phyloP scores from a whole-genome alignment of 208 protist species.

The Porcisia hertigi region DNA sequence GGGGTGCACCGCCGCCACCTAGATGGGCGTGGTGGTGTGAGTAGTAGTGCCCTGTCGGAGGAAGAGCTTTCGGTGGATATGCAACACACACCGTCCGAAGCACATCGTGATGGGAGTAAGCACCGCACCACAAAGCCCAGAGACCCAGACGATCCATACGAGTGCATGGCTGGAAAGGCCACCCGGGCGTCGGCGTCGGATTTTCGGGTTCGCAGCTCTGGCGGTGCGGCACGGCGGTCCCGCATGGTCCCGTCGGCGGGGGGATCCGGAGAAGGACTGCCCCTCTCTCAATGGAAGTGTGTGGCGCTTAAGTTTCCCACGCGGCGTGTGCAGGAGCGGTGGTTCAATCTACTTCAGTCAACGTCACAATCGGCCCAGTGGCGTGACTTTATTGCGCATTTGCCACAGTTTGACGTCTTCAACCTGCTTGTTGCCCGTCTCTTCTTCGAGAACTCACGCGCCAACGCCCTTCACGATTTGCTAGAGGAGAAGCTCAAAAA shows the following conservation, averaged over 20 bases:
- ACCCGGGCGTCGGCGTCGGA: background rate
- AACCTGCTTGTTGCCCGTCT: slow-evolving; percentile 79
- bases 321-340: slow-evolving; percentile 78
- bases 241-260: background rate
- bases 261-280: slow-evolving; percentile 4
- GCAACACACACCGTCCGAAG: background rate
- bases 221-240: background rate
- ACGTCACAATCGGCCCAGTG: slow-evolving; percentile 69
- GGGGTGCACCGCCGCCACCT: slow-evolving; percentile 1
- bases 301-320: slow-evolving; percentile 83
- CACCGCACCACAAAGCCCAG: background rate
- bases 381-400: slow-evolving; percentile 61
- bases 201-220: background rate
- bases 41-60: background rate
- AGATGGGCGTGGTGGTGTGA: background rate
- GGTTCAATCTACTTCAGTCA: slow-evolving; percentile 74
- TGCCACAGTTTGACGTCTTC: slow-evolving; percentile 70
- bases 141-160: too few species aligned
- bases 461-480: slow-evolving; percentile 60
- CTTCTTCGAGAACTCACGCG: slow-evolving; percentile 85
- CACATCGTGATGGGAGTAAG: background rate
- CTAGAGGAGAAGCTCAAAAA: slow-evolving; percentile 60
- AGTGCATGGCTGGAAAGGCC: background rate
- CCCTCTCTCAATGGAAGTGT: slow-evolving; percentile 44
- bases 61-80: slow-evolving; percentile 10